Percentiles rank a stretch among this genome's conserved stretches.
Conservation (phyloP, 1,284 basidiomycete species). For the Erythrobasidium hasegawianum region DNA sequence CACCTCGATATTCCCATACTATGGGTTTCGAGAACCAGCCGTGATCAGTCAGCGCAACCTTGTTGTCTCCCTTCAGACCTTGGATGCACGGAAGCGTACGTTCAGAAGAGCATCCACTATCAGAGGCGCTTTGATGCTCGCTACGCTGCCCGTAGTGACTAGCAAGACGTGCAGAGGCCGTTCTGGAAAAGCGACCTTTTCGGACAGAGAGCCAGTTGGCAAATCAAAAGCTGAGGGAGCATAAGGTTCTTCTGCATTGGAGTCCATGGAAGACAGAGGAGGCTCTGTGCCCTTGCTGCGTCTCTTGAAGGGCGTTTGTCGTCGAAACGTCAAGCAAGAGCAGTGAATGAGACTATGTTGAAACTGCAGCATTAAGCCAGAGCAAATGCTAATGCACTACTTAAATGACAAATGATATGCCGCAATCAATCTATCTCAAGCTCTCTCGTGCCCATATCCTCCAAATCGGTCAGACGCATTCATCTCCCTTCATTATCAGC, state of each 20-base stretch:
- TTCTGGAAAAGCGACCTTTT: conserved; percentile 38
- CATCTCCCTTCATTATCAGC: too few relatives aligned
- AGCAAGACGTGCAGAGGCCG: conserved; percentile 64
- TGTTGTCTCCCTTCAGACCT: neutral
- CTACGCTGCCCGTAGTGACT: conserved; percentile 87
- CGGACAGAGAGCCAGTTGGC: conserved; percentile 16
- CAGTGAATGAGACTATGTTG: too few relatives aligned
- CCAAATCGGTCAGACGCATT: too few relatives aligned
- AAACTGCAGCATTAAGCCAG: too few relatives aligned
- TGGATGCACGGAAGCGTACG: conserved; percentile 53
- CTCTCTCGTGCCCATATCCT: too few relatives aligned
- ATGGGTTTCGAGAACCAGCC: neutral
- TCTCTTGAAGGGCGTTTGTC: too few relatives aligned
- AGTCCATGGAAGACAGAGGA: conserved; percentile 11
- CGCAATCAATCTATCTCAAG: too few relatives aligned
- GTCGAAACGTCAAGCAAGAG: too few relatives aligned
- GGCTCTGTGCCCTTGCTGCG: too few relatives aligned
- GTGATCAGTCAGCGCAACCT: neutral
- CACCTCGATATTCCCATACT: conserved; percentile 71
- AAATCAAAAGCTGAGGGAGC: conserved; percentile 17
- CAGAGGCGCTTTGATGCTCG: conserved; percentile 84
- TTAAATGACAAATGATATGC: too few relatives aligned
- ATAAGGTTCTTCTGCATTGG: conserved; percentile 18
- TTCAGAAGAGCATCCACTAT: conserved; percentile 72
- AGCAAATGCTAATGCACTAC: too few relatives aligned